Percentiles rank a stretch among this genome's conserved stretches.
Conservation (phyloP, 306 rosid genomes). For the Dalbergia cochinchinensis region DNA sequence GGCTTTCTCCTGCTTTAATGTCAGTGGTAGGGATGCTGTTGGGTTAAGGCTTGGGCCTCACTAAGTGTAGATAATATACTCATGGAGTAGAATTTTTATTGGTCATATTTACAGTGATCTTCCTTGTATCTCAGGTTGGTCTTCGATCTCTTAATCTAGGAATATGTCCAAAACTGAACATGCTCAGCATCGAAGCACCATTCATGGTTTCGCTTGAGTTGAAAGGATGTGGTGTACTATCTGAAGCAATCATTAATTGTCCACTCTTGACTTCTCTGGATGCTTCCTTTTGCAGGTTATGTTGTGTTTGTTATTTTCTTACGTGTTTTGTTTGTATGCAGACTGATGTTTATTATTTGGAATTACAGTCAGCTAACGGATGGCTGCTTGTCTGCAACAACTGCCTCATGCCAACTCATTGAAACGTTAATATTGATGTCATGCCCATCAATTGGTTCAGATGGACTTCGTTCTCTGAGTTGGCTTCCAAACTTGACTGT, state of each 20-base stretch:
- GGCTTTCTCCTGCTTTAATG: neutral
- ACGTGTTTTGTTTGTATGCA: slow-evolving; percentile 19
- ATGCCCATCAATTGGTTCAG: slow-evolving; percentile 70
- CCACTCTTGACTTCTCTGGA: slow-evolving; percentile 78
- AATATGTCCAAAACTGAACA: slow-evolving; percentile 84
- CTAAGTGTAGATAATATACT: neutral
- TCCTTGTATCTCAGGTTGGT: slow-evolving; percentile 66
- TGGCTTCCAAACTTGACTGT: slow-evolving; percentile 66
- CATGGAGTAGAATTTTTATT: neutral
- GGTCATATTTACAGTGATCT: slow-evolving; percentile 21
- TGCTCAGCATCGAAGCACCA: slow-evolving; percentile 73
- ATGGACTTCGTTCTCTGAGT: slow-evolving; percentile 68
- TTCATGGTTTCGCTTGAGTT: slow-evolving; percentile 79
- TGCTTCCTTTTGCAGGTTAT: slow-evolving; percentile 93
- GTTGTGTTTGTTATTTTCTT: slow-evolving; percentile 40
- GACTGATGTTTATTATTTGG: slow-evolving; percentile 39
- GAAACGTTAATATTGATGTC: slow-evolving; percentile 85
- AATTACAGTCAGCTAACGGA: slow-evolving; percentile 77
- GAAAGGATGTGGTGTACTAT: slow-evolving; percentile 91
- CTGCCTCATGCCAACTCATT: slow-evolving; percentile 75
- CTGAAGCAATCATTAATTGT: slow-evolving; percentile 77
- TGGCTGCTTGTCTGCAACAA: slow-evolving; percentile 78
- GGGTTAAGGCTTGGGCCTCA: neutral
- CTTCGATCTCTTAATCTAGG: slow-evolving; percentile 83
- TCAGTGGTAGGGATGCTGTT: neutral